These are phyloP conservation scores for Hyphodiscus sp. DNA, from an alignment of 2,329 filamentous ascomycete genomes.

Conservation along the genomic window DNA sequence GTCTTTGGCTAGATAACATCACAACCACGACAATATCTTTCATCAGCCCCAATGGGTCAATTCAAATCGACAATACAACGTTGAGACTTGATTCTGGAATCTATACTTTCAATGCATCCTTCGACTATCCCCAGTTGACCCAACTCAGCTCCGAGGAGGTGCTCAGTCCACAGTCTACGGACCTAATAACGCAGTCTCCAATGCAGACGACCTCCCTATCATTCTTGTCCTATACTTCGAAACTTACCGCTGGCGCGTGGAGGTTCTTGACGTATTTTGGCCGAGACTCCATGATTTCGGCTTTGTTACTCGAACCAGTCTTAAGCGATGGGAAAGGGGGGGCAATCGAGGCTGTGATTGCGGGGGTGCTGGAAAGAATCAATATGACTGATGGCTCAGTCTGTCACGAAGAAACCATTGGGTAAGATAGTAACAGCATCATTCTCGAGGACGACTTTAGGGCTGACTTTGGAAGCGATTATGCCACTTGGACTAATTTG, in stretches of 20 bases:
- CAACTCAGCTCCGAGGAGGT: constrained; percentile 45
- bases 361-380: constrained; percentile 53
- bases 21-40: constrained; percentile 50
- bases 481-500: constrained; percentile 53
- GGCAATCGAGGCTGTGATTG: constrained; percentile 55
- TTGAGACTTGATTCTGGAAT: constrained; percentile 44
- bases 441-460: constrained; percentile 2
- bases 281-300: constrained; percentile 56
- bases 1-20: constrained; percentile 56
- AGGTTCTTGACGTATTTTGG: constrained; percentile 62
- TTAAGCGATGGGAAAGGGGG: constrained; percentile 48
- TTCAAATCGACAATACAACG: constrained; percentile 37
- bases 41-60: constrained; percentile 29
- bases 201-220: constrained; percentile 47
- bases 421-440: constrained; percentile 24
- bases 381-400: constrained; percentile 53
- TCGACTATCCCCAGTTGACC: constrained; percentile 55
- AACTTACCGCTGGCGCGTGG: constrained; percentile 59
- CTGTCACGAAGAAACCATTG: constrained; percentile 60
- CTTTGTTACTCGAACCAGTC: constrained; percentile 50
- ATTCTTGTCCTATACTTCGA: constrained; percentile 57
- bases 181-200: constrained; percentile 38
- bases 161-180: constrained; percentile 40
- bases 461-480: constrained; percentile 39
- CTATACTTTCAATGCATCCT: constrained; percentile 52